These are phyloP conservation scores for Colletotrichum musae DNA, from an alignment of 2,329 filamentous ascomycete genomes.

Conservation along the genomic window DNA sequence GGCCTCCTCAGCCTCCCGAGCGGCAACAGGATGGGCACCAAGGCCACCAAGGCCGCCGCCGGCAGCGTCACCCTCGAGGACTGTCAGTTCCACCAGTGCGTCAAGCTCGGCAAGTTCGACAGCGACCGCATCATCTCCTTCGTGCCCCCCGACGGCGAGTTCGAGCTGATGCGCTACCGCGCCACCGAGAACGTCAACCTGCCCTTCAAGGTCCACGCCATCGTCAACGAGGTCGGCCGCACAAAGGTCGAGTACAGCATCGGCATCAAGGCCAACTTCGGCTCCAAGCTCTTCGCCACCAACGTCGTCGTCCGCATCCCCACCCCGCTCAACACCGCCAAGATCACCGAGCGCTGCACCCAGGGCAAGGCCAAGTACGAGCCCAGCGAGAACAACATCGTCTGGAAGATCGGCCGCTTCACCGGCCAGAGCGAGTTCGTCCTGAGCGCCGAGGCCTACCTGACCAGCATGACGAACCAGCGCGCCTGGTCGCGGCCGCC, in stretches of 20 bases:
- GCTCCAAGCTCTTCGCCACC: constrained; percentile 94
- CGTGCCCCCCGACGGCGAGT: constrained; percentile 96
- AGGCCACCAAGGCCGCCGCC: constrained; percentile 94
- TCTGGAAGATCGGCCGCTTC: constrained; percentile 99
- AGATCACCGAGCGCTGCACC: constrained; percentile 91
- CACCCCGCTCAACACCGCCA: constrained; percentile 95
- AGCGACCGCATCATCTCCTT: constrained; percentile 97
- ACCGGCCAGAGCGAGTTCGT: constrained; percentile 98
- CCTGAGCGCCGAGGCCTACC: constrained; percentile 89
- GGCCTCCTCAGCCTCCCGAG: constrained; percentile 76
- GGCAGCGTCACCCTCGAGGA: constrained; percentile 97
- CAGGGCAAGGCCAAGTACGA: constrained; percentile 99
- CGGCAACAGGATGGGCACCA: constrained; percentile 84
- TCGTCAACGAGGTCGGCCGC: constrained; percentile 96
- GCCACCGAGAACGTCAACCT: constrained; percentile 99
- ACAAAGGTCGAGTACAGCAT: constrained; percentile 99
- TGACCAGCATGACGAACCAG: constrained; percentile 98
- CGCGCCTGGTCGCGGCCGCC: constrained; percentile 97
- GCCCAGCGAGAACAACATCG: constrained; percentile 96
- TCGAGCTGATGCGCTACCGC: constrained; percentile 98
- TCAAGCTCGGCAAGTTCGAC: constrained; percentile 97
- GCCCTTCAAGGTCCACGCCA: constrained; percentile 98
- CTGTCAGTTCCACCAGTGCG: constrained; percentile 99
- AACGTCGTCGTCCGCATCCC: constrained; percentile 96
- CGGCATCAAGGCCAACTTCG: constrained; percentile 96